Evolutionary conservation across 2,329 filamentous ascomycete genomes (phyloP), one percentile per base, ranked within the genome.

Genomic region (Diplodia corticola): DNA sequence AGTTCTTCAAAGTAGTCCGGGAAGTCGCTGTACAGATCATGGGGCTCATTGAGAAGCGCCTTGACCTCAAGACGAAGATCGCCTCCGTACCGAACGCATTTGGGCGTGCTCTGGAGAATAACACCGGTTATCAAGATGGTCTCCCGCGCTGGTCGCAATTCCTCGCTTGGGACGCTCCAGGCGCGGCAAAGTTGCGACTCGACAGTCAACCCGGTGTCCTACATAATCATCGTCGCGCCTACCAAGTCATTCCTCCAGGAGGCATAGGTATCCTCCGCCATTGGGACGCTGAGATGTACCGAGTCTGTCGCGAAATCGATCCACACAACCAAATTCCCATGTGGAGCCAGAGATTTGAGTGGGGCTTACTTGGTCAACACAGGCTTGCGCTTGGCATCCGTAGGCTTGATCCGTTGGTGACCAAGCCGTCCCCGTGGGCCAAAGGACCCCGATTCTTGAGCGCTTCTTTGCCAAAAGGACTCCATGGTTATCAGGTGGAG

Each of bases 91-190:
- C 33, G 3, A 35, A 13, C 33, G 3, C 10, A 0, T 12, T 35
- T 3, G 1, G 3, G 17, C n/a, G 7, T 2, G 3, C 20, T 44
- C 40, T 33, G 15, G 22, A 48, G 24, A 37, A 24, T 17, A 13
- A 7, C 55, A 48, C 13, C 20, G 24, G 37, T 10, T 48, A 48
- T 40, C 7, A 30, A 4, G 26, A 55, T 5, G 37, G 26, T 2
- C n/a, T 55, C 3, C 37, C 63, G 10, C 50, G 50, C 10, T 64
- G 63, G 63, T 40, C 20, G 15, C 63, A 37, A 46, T 64, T 55
- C 10, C 37, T 64, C 5, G 35, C 7, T 5, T 24, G 33, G 17
- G 28, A 64, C 9, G 49, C 61, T 10, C 49, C 49, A 6, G 49
- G 49, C 7, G 49, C 49, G 12, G 5, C 15, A 5, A 53, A 20